Evolutionary conservation across 2,329 filamentous ascomycete genomes (phyloP).

Genomic region (Hawksworthiomyces lignivorus): DNA sequence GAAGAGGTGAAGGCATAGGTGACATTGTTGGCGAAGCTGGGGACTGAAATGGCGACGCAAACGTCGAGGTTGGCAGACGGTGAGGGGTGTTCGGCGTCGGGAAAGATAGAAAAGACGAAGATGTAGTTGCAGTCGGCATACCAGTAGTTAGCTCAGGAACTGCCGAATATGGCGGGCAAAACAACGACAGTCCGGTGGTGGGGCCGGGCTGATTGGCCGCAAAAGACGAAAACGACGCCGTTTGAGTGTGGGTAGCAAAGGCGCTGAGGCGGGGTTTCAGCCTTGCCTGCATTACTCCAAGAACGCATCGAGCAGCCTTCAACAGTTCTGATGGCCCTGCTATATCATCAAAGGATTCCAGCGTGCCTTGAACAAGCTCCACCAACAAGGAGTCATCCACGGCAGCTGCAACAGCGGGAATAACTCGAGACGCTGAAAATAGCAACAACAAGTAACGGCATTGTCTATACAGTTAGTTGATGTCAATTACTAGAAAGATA

Average conservation of each 20-base stretch:
- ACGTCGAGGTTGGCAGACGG: slow-evolving; percentile 1
- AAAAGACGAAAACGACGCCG: not conserved
- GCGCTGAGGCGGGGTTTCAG: no score
- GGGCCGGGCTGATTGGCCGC: not conserved
- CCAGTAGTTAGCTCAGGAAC: not conserved
- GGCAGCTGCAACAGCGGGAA: not conserved
- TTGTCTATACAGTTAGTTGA: no score
- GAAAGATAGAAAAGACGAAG: slow-evolving; percentile 9
- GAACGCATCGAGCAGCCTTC: slow-evolving; percentile 10
- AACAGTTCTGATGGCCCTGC: slow-evolving; percentile 7
- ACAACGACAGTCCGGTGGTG: slow-evolving; percentile 4
- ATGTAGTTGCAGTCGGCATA: slow-evolving; percentile 8
- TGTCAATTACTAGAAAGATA: no score
- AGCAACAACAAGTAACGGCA: slow-evolving; percentile 15
- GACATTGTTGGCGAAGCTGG: not conserved
- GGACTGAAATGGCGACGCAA: slow-evolving; percentile 7
- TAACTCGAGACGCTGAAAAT: slow-evolving; percentile 10
- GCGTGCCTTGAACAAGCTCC: slow-evolving; percentile 10
- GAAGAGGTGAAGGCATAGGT: slow-evolving; percentile 6
- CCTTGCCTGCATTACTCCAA: slow-evolving; percentile 2
- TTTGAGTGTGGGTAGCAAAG: no score
- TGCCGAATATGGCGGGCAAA: slow-evolving; percentile 8
- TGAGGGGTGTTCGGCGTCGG: slow-evolving; percentile 10
- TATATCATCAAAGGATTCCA: slow-evolving; percentile 1
- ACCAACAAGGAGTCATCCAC: slow-evolving; percentile 3